Base-by-base conservation (phyloP, 2,329 filamentous ascomycete genomes). In the Proliferodiscus dingleyae region DNA sequence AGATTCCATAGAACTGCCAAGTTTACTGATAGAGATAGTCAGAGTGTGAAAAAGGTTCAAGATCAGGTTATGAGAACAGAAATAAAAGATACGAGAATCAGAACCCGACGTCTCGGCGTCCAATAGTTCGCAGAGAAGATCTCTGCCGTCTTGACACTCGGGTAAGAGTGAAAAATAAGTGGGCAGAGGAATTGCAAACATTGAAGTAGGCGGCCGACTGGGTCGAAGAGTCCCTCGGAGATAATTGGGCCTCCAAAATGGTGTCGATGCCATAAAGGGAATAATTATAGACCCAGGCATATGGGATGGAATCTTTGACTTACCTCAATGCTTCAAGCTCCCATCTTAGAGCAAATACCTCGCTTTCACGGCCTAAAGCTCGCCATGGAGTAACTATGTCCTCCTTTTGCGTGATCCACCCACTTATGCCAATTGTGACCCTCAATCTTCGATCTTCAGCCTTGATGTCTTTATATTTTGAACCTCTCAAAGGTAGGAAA, bases 281-380 rank as follows among this genome's bases (percentile, higher is more conserved):
- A n/a, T n/a, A n/a, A n/a, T n/a, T n/a, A n/a, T n/a, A n/a, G n/a
- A n/a, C n/a, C n/a, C n/a, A n/a, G n/a, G n/a, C n/a, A n/a, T n/a
- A n/a, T n/a, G n/a, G n/a, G n/a, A n/a, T n/a, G n/a, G n/a, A n/a
- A n/a, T n/a, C n/a, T n/a, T n/a, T n/a, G n/a, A n/a, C 46, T 18
- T 41, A 48, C 55, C 83, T 72, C 23, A 97, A 70, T 1, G 86
- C 77, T 37, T 89, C 80, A 4, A 86, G 73, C 64, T 97, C 93
- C 81, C 87, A 97, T 40, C 86, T 78, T 19, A 97, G 70, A 2
- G 83, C 85, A 60, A 95, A 96, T 0, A 84, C 79, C 65, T 97
- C 91, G 23, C 80, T 80, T 53, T 85, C 73, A 22, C 75, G 70
- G 2, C 85, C 86, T 23, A 97, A 69, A 22, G 84, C 81, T 37